These are phyloP conservation scores for Elsinoe arachidis DNA, from an alignment of 2,329 filamentous ascomycete species.

Conservation along the genomic window DNA sequence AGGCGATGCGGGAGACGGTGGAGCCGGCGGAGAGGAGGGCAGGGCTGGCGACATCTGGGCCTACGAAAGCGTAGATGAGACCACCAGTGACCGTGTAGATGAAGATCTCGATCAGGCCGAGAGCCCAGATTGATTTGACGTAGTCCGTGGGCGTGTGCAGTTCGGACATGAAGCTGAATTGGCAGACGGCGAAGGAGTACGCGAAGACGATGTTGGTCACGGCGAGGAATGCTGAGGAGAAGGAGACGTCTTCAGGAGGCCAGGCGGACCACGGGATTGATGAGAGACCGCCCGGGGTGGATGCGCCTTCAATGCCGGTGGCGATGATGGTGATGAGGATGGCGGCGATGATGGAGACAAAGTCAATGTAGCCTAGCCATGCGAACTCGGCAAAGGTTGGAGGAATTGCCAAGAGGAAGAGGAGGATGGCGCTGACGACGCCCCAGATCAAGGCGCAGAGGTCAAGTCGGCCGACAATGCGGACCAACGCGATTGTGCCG, in stretches of 20 bases:
- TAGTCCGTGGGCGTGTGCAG: conserved; percentile 56
- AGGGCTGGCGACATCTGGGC: conserved; percentile 52
- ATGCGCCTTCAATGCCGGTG: conserved; percentile 25
- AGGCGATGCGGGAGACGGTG: conserved; percentile 54
- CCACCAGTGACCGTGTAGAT: conserved; percentile 59
- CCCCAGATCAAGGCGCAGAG: conserved; percentile 37
- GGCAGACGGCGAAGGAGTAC: conserved; percentile 46
- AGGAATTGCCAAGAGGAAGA: conserved; percentile 29
- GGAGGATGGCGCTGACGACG: conserved; percentile 34
- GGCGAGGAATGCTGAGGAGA: conserved; percentile 54
- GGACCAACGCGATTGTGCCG: conserved; percentile 38
- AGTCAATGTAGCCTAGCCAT: conserved; percentile 30
- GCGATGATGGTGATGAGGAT: conserved; percentile 30
- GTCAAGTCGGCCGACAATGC: conserved; percentile 31
- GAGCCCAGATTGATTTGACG: conserved; percentile 49
- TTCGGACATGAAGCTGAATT: conserved; percentile 61
- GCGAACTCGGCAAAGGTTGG: conserved; percentile 30
- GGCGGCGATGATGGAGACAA: conserved; percentile 28
- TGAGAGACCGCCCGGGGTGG: conserved; percentile 23
- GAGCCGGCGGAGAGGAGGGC: conserved; percentile 55
- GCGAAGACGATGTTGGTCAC: conserved; percentile 66
- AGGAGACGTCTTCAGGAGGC: conserved; percentile 27
- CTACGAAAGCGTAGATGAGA: conserved; percentile 60
- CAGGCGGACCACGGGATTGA: conserved; percentile 28
- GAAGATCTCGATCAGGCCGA: conserved; percentile 53